phyloP scores from a whole-genome alignment of 345 rosid species.

The Eutrema japonicum region DNA sequence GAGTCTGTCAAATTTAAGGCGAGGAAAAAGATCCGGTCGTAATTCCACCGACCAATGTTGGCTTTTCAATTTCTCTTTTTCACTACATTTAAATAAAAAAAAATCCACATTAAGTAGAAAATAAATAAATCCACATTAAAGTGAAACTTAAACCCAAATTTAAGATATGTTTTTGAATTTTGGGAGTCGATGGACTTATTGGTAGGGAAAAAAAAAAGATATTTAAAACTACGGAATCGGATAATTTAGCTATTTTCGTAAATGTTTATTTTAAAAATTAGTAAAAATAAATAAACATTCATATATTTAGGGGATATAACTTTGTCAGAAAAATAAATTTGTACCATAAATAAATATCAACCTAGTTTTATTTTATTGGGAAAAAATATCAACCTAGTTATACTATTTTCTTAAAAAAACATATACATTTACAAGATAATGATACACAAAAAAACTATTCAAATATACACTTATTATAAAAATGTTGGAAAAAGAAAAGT shows the following conservation, averaged over 20 bases:
- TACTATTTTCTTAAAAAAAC: background rate
- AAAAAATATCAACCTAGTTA: no score
- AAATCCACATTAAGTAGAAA: background rate
- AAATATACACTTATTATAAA: conserved; percentile 1
- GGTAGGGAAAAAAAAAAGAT: background rate
- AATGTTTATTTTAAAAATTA: background rate
- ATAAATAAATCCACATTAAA: background rate
- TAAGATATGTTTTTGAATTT: background rate
- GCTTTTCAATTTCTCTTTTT: conserved; percentile 16
- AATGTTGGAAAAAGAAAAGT: conserved; percentile 23
- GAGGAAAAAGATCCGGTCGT: conserved; percentile 37
- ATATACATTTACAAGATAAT: background rate
- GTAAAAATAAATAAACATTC: background rate
- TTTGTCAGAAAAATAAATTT: background rate
- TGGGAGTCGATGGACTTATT: background rate
- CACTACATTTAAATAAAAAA: background rate
- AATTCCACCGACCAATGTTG: conserved; percentile 34
- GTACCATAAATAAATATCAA: no score
- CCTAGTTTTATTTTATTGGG: no score
- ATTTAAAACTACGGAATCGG: background rate
- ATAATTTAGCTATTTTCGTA: background rate
- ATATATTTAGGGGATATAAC: background rate
- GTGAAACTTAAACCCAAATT: background rate
- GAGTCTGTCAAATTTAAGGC: conserved; percentile 33
- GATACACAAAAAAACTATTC: background rate